Evolutionary conservation across 345 rosid genomes (phyloP).

Genomic region (Salix arbutifolia): DNA sequence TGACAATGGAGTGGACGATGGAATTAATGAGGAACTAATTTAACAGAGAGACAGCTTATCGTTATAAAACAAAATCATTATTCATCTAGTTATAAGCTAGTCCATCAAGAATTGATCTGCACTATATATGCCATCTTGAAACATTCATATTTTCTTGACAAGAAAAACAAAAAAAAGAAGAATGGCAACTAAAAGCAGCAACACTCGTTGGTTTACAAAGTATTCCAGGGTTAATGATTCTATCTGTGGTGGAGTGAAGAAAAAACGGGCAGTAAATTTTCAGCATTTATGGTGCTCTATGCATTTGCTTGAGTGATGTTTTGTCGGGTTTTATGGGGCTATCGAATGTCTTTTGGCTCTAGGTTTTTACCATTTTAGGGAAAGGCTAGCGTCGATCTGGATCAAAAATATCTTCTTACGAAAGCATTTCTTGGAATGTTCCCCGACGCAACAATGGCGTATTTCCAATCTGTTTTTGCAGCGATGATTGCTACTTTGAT

Average conservation of each 20-base stretch:
- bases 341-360: slow-evolving; percentile 14
- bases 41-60: slow-evolving; percentile 4
- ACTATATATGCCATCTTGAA: background rate
- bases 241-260: slow-evolving; percentile 17
- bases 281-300: slow-evolving; percentile 16
- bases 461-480: slow-evolving; percentile 15
- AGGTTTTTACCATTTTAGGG: slow-evolving; percentile 13
- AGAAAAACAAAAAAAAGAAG: background rate
- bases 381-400: slow-evolving; percentile 2
- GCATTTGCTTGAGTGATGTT: slow-evolving; percentile 20
- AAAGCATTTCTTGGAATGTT: slow-evolving; percentile 8
- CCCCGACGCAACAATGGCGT: slow-evolving; percentile 17
- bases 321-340: slow-evolving; percentile 20
- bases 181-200: slow-evolving; percentile 24
- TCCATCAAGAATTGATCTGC: background rate
- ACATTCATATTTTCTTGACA: background rate
- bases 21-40: background rate
- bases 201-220: slow-evolving; percentile 22
- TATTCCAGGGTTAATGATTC: slow-evolving; percentile 16
- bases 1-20: no score
- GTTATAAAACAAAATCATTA: slow-evolving; percentile 6
- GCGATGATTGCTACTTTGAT: slow-evolving; percentile 18
- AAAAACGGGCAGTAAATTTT: slow-evolving; percentile 22
- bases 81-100: background rate
- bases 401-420: slow-evolving; percentile 1